Conservation (phyloP, 805 yeast genomes). For the Hanseniaspora taiwanica region DNA sequence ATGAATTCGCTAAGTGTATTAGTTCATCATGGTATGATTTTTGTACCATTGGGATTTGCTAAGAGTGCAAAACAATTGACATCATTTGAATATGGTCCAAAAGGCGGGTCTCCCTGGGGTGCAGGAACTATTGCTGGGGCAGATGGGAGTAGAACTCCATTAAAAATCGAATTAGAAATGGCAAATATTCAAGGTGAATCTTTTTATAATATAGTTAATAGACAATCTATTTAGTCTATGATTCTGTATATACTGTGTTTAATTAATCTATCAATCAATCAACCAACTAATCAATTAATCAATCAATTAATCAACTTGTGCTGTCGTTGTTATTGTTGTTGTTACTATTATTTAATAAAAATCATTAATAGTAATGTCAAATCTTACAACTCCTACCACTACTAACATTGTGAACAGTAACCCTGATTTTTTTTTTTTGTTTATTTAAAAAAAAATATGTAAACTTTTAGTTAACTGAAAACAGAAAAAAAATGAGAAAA, state of each 20-base stretch:
- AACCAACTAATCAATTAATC: neutral
- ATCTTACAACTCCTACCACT: too few species aligned
- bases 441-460: too few species aligned
- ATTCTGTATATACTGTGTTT: neutral
- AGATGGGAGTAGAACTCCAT: conserved; percentile 62
- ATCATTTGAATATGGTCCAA: conserved; percentile 46
- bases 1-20: conserved; percentile 50
- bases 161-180: conserved; percentile 46
- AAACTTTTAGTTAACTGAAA: too few species aligned
- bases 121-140: conserved; percentile 70
- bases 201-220: conserved; percentile 36
- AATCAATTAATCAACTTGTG: too few species aligned
- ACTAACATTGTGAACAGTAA: too few species aligned
- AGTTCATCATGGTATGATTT: conserved; percentile 72
- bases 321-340: too few species aligned
- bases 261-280: neutral
- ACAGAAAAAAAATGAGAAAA: neutral
- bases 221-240: conserved; percentile 7
- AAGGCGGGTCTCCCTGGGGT: conserved; percentile 81
- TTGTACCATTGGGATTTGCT: conserved; percentile 66
- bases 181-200: conserved; percentile 57
- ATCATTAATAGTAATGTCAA: too few species aligned
- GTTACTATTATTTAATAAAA: too few species aligned
- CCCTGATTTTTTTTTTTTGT: neutral
- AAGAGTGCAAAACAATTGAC: conserved; percentile 39